Percentiles rank a stretch among this genome's conserved stretches.
Conservation (phyloP, 257 asterid genomes). For the Coffea eugenioides region DNA sequence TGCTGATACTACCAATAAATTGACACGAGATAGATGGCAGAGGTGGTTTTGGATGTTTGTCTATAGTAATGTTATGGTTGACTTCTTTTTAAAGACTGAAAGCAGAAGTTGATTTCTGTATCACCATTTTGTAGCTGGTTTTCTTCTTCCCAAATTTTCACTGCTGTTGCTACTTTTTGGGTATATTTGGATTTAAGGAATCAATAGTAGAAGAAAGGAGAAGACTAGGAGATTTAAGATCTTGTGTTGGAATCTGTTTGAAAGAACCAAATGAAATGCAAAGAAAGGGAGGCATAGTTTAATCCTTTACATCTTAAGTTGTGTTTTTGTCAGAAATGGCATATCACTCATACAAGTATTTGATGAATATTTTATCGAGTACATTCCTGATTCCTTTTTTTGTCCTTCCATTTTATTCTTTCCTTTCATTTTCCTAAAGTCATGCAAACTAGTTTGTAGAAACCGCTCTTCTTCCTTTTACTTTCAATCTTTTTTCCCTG, state of each 20-base stretch:
- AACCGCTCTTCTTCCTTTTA: neutral
- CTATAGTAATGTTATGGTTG: neutral
- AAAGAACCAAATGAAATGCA: too few relatives aligned
- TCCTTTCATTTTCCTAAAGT: neutral
- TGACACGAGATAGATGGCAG: neutral
- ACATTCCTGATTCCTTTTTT: neutral
- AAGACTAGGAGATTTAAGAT: too few relatives aligned
- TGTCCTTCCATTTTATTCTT: neutral
- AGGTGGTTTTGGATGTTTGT: neutral
- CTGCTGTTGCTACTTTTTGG: neutral
- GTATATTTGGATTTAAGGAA: neutral
- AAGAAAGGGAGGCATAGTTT: neutral
- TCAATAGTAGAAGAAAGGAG: neutral
- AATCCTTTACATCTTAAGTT: neutral
- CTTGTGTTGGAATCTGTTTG: neutral
- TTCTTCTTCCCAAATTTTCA: neutral
- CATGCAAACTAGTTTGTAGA: neutral
- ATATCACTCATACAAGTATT: neutral
- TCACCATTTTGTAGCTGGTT: neutral
- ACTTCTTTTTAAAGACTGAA: too few relatives aligned
- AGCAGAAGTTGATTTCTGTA: too few relatives aligned
- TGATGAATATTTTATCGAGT: neutral
- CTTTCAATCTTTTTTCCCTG: neutral
- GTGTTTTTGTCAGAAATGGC: neutral
- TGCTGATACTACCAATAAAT: neutral